Conservation (phyloP, 2,329 filamentous ascomycete species). For the Trichophyton rubrum region DNA sequence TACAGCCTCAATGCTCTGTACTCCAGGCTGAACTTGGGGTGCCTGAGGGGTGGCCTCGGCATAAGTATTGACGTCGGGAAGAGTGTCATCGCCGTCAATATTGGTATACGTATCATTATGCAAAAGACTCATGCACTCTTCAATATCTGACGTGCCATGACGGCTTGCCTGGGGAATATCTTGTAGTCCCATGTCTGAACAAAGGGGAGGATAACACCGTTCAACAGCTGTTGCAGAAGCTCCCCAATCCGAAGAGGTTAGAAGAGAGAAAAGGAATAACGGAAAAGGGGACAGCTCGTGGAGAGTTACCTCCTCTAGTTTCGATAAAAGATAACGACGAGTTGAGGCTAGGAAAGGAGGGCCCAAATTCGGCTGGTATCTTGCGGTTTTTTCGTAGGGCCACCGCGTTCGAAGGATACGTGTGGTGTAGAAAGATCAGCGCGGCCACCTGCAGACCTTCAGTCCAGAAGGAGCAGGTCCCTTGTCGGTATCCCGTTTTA, state of each 20-base stretch:
- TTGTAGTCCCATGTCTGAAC: not conserved
- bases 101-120: not conserved
- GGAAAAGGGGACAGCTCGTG: too few species aligned
- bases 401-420: too few species aligned
- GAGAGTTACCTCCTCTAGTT: too few species aligned
- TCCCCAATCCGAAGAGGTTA: too few species aligned
- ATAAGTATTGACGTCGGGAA: too few species aligned
- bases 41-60: not conserved
- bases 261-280: too few species aligned
- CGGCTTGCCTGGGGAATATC: not conserved
- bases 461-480: not conserved
- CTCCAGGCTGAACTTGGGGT: constrained; percentile 18
- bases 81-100: not conserved
- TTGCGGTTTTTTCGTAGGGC: too few species aligned
- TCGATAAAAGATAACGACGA: too few species aligned
- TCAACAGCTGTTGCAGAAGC: too few species aligned
- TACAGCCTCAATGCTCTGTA: constrained; percentile 31
- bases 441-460: not conserved
- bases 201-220: too few species aligned
- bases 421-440: not conserved
- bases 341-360: too few species aligned
- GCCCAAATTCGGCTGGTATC: too few species aligned
- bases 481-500: not conserved
- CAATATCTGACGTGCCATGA: not conserved
- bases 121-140: not conserved